Base-by-base conservation (phyloP, 108 stramenopile species). In the Cafeteria roenbergensis region DNA sequence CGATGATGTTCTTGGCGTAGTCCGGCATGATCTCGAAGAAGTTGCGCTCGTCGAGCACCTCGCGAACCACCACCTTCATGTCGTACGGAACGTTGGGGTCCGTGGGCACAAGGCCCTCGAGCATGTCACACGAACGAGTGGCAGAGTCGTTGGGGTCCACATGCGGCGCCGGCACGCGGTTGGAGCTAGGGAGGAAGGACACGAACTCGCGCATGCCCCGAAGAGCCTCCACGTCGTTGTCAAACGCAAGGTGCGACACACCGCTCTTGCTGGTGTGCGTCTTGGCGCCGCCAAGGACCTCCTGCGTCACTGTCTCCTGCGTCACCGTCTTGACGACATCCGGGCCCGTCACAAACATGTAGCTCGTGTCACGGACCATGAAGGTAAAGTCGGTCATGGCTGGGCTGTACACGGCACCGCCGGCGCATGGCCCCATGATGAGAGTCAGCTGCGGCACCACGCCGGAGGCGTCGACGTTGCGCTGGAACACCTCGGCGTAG, bases 341-440 rank as follows among this genome's bases (percentile, higher is more conserved):
- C 0, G 97, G 97, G 6, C 96, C 97, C 14, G 97, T 99, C 28
- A 99, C 94, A 69, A 99, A 99, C 94, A 95, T 96, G 81, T 95
- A 92, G 32, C 84, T 85, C 1, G 93, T 86, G 22, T 86, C 63
- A 63, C 88, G 87, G 2, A 94, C 92, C 97, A 99, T 99, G 81
- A 95, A 92, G 32, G 92, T 94, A 52, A 99, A 97, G 73, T 99
- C 97, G 8, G 97, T 99, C 91, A 99, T 95, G 62, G 95, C 97
- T 0, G 97, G 97, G 56, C 86, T 87, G 75, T 99, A 99, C 20
- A 98, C 97, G 29, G 90, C 93, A 22, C 85, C 85, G 30, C 86
- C 86, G 0, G 90, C 90, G 72, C 90, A 91, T 25, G 89, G 89
- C 24, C 96, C 94, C 92, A 95, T 90, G 42, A 98, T 84, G 57